Conservation (phyloP, 2,329 filamentous ascomycete species). For the Xylaria sp. region DNA sequence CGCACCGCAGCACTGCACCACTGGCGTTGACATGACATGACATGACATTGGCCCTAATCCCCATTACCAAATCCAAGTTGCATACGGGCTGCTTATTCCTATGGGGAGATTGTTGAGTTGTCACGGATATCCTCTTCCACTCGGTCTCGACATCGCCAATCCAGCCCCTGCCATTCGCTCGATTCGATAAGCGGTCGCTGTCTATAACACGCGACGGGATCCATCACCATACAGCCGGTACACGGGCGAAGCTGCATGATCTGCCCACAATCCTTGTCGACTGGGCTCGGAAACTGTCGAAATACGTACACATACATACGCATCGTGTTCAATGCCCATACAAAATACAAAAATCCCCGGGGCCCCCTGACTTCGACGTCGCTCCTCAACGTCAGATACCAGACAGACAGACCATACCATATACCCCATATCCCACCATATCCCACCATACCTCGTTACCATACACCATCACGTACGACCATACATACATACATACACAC, state of each 20-base stretch:
- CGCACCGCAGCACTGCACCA: neutral
- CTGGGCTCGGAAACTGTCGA: slow-evolving; percentile 13
- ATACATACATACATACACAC: neutral
- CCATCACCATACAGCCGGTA: slow-evolving; percentile 25
- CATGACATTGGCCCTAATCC: neutral
- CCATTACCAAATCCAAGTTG: neutral
- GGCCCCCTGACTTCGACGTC: neutral
- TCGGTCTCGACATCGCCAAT: neutral
- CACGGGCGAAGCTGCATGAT: slow-evolving; percentile 33
- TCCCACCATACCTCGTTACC: too few species aligned
- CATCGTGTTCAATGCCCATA: slow-evolving; percentile 11
- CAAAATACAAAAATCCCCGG: neutral
- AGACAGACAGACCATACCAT: neutral
- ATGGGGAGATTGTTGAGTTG: neutral
- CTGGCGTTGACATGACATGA: neutral
- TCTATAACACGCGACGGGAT: slow-evolving; percentile 27
- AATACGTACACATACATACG: slow-evolving; percentile 1
- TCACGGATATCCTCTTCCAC: neutral
- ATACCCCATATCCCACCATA: too few species aligned
- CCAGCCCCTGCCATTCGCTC: neutral
- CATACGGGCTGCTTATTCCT: neutral
- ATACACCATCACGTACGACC: neutral
- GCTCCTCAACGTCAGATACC: slow-evolving; percentile 5
- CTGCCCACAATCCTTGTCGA: slow-evolving; percentile 36
- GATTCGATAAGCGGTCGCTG: slow-evolving; percentile 5